Conservation (phyloP, 2,329 filamentous ascomycete genomes). For the Teratosphaeria viscida region DNA sequence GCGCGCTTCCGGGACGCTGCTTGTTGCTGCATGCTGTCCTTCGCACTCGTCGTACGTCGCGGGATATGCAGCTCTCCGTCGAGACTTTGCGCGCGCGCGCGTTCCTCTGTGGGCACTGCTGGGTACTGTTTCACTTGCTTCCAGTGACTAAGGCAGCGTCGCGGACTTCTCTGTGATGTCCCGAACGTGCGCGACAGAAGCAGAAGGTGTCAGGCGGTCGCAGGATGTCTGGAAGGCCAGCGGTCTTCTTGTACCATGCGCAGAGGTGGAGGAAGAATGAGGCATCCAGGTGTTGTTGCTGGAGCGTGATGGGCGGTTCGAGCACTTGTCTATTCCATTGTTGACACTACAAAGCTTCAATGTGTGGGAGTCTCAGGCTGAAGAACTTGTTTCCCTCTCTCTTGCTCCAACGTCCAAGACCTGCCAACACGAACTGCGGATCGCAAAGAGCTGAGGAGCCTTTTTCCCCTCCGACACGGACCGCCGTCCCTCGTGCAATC, state of each 20-base stretch:
- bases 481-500: background rate
- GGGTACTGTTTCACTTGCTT: background rate
- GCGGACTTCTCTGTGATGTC: background rate
- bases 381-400: background rate
- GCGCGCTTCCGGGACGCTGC: constrained; percentile 51
- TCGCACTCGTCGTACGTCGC: background rate
- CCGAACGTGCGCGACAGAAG: background rate
- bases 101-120: background rate
- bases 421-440: background rate
- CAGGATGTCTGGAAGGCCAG: background rate
- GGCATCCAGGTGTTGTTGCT: constrained; percentile 2
- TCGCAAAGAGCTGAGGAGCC: background rate
- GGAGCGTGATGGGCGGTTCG: constrained; percentile 1
- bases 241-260: constrained; percentile 1
- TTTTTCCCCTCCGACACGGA: background rate
- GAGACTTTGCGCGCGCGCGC: background rate
- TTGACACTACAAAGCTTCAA: constrained; percentile 6
- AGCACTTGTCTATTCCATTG: constrained; percentile 3
- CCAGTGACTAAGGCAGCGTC: background rate
- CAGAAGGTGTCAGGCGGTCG: background rate
- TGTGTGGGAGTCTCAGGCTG: background rate
- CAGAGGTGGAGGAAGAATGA: background rate
- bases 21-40: constrained; percentile 6
- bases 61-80: constrained; percentile 2
- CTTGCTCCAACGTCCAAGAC: background rate